Conservation (phyloP, 2,329 filamentous ascomycete species). For the Ceratocystis alfenasii region DNA sequence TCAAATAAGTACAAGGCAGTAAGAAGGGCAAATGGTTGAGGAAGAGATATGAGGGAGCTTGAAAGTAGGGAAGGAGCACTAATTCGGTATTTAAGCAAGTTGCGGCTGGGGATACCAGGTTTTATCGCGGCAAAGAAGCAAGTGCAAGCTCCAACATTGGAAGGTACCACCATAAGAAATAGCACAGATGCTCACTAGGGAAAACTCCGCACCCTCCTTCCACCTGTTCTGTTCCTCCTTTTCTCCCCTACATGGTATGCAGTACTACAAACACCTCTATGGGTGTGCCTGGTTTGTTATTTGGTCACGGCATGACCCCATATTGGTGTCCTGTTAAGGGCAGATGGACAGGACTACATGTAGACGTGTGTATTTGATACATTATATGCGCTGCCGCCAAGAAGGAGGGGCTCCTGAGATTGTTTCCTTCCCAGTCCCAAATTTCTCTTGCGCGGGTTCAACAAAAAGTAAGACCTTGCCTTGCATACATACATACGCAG, state of each 20-base stretch:
- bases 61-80: constrained; percentile 14
- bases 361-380: not conserved
- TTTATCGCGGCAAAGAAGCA: constrained; percentile 14
- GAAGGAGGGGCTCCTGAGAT: not conserved
- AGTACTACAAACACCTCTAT: not conserved
- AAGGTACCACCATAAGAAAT: not conserved
- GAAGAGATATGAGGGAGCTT: constrained; percentile 3
- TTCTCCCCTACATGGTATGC: not conserved
- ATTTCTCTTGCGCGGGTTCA: not conserved
- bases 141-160: constrained; percentile 18
- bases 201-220: not conserved
- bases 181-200: not conserved
- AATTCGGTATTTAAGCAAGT: constrained; percentile 17
- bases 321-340: not conserved
- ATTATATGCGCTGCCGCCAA: not conserved
- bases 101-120: constrained; percentile 10
- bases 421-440: not conserved
- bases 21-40: constrained; percentile 8
- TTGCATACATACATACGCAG: not conserved
- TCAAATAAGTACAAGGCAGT: constrained; percentile 8
- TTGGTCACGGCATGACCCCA: not conserved
- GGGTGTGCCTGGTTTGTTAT: not conserved
- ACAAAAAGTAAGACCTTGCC: not conserved
- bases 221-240: not conserved
- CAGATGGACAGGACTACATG: not conserved